Evolutionary conservation across 2,329 filamentous ascomycete genomes (phyloP).

Genomic region (Aotearoamyces nothofagi): DNA sequence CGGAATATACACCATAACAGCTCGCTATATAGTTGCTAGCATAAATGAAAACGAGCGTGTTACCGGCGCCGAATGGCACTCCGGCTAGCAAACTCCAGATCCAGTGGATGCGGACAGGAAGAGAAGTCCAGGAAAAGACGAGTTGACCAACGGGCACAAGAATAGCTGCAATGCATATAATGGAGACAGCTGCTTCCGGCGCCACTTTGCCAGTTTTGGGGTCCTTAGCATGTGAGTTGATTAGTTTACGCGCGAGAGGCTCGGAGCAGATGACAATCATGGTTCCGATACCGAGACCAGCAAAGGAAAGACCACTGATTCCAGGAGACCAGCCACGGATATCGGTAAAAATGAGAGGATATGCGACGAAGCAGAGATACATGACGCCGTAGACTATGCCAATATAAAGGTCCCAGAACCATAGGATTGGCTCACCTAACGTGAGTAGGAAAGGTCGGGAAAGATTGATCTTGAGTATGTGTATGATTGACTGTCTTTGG

Average conservation of each 20-base stretch:
- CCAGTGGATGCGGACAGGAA: slow-evolving; percentile 66
- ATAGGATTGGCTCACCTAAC: slow-evolving; percentile 66
- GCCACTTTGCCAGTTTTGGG: slow-evolving; percentile 56
- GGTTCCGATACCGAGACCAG: slow-evolving; percentile 53
- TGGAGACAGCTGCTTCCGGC: slow-evolving; percentile 68
- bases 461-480: slow-evolving; percentile 60
- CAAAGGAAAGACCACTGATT: slow-evolving; percentile 61
- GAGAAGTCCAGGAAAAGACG: slow-evolving; percentile 78
- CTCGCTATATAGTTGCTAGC: slow-evolving; percentile 66
- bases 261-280: slow-evolving; percentile 46
- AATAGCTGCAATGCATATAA: slow-evolving; percentile 66
- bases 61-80: slow-evolving; percentile 65
- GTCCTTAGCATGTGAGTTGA: slow-evolving; percentile 62
- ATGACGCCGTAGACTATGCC: slow-evolving; percentile 73
- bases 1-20: slow-evolving; percentile 69
- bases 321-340: slow-evolving; percentile 65
- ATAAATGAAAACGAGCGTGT: slow-evolving; percentile 70
- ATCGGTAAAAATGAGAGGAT: slow-evolving; percentile 66
- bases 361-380: slow-evolving; percentile 82
- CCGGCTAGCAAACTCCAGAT: slow-evolving; percentile 66
- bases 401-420: slow-evolving; percentile 55
- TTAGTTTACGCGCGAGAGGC: slow-evolving; percentile 60
- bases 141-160: slow-evolving; percentile 66
- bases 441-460: slow-evolving; percentile 65
- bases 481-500: slow-evolving; percentile 44